Evolutionary conservation across 768 basidiomycete species (phyloP), one percentile per base, ranked within the genome.

Genomic region (Mycena filopes): DNA sequence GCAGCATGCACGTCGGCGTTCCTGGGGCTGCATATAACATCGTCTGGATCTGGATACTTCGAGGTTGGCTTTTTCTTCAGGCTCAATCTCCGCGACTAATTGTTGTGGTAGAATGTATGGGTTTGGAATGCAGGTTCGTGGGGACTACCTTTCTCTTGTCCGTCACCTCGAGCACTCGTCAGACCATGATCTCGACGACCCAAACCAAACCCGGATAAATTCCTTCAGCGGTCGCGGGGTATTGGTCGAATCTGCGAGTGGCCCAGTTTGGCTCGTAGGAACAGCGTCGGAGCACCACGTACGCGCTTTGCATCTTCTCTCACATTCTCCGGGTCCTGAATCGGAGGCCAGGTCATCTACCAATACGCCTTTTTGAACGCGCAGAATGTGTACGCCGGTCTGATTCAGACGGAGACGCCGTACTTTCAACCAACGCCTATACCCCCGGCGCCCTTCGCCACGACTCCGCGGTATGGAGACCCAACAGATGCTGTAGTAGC

Each of bases 331-430:
- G 15, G 12, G n/a, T n/a, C 28, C 12, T 28, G 5, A 10, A 18
- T 8, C 23, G 33, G 1, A 12, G 3, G 5, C 31, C 16, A 51
- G 50, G 50, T 51, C n/a, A 33, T 51, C 8, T 51, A 51, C 65
- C 84, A 87, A 63, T 86, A 86, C 68, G 80, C 77, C 50, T 65
- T 87, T n/a, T 71, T 76, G 33, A 74, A 71, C 40, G 83, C 86
- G 0, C 70, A 77, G 55, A 78, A 85, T 65, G 81, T 87, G 70
- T 87, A 81, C 72, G 78, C 85, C 47, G 84, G 84, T 13, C 71
- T 86, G 28, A 82, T 83, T 18, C 86, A 87, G 67, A 85, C 84
- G 3, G 86, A 87, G 70, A 84, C 85, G 2, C 83, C 84, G 0
- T 86, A 86, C 75, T 86, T 79, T 72, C 85, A 86, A 70, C 84